Evolutionary conservation across 768 basidiomycete species (phyloP).

Genomic region (Psilocybe subaeruginosa): DNA sequence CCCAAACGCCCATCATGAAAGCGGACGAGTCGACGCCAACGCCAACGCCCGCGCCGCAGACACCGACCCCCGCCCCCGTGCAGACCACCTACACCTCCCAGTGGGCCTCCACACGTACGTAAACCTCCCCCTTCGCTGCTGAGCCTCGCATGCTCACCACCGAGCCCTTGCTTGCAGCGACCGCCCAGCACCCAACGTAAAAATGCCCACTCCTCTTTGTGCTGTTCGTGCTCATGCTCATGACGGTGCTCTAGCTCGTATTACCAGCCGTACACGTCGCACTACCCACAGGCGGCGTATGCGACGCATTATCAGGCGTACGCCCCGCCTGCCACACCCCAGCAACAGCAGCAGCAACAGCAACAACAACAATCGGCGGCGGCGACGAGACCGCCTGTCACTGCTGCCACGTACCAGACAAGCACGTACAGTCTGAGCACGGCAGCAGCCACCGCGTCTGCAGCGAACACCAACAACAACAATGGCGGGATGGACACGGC

Average conservation of each 20-base stretch:
- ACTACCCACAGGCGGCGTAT: slow-evolving; percentile 48
- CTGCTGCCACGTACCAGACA: slow-evolving; percentile 21
- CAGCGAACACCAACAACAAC: slow-evolving; percentile 25
- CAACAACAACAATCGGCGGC: slow-evolving; percentile 18
- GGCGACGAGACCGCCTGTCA: slow-evolving; percentile 16
- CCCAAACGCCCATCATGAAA: slow-evolving; percentile 5
- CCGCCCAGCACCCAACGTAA: slow-evolving; percentile 45
- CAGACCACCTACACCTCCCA: slow-evolving; percentile 30
- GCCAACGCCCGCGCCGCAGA: slow-evolving; percentile 12
- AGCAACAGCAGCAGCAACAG: slow-evolving; percentile 31
- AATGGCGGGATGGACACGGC: slow-evolving; percentile 56
- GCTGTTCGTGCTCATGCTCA: too few relatives aligned
- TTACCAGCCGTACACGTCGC: slow-evolving; percentile 46
- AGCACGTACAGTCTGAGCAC: slow-evolving; percentile 25
- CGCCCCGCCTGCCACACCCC: slow-evolving; percentile 32
- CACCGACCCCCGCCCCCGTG: slow-evolving; percentile 18
- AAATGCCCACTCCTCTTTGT: too few relatives aligned
- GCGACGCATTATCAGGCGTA: slow-evolving; percentile 49
- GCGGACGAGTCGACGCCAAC: slow-evolving; percentile 15
- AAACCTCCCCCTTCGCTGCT: neutral
- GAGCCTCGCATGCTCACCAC: slow-evolving; percentile 15
- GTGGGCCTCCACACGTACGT: slow-evolving; percentile 37
- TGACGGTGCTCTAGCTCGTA: slow-evolving; percentile 33
- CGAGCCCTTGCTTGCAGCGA: slow-evolving; percentile 41
- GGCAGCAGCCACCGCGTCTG: neutral